Percentiles rank a stretch among this genome's conserved stretches.
Conservation (phyloP, 768 basidiomycete genomes). For the Lepiota brunneoincarnata region DNA sequence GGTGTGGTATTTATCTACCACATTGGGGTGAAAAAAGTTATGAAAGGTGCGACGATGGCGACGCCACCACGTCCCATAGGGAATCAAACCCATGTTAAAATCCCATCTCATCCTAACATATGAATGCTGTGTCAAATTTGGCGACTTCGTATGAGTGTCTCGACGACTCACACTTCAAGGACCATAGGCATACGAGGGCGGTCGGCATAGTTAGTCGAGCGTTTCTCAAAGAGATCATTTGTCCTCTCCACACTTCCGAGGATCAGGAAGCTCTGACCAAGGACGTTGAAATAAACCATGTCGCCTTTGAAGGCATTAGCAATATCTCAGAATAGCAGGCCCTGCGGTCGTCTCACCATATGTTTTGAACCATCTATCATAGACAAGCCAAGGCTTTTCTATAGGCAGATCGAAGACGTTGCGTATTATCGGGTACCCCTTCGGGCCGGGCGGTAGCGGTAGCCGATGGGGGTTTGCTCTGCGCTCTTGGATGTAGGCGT, state of each 20-base stretch:
- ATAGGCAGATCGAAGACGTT: slow-evolving; percentile 17
- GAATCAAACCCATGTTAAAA: slow-evolving; percentile 13
- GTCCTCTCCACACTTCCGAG: slow-evolving; percentile 4
- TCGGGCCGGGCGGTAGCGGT: slow-evolving; percentile 19
- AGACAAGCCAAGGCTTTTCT: slow-evolving; percentile 19
- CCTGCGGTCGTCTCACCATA: slow-evolving; percentile 15
- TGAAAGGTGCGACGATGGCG: slow-evolving; percentile 23
- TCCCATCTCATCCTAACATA: slow-evolving; percentile 17
- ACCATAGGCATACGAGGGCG: slow-evolving; percentile 22
- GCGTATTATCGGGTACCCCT: slow-evolving; percentile 17
- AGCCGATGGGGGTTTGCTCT: slow-evolving; percentile 1
- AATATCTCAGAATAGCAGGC: not conserved
- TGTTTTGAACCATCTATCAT: slow-evolving; percentile 18
- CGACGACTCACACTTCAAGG: slow-evolving; percentile 18
- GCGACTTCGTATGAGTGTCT: not conserved
- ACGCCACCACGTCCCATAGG: slow-evolving; percentile 22
- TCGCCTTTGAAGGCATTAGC: not conserved
- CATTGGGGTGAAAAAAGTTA: slow-evolving; percentile 21
- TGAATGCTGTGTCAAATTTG: not conserved
- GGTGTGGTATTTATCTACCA: slow-evolving; percentile 12
- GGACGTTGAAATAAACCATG: not conserved
- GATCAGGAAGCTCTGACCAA: slow-evolving; percentile 7
- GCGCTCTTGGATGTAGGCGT: too few relatives aligned
- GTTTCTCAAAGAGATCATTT: slow-evolving; percentile 14
- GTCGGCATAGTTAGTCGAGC: slow-evolving; percentile 17